Evolutionary conservation across 23 red algal genomes (phyloP), one percentile per base, ranked within the genome.

Genomic region (Gracilariopsis chorda): DNA sequence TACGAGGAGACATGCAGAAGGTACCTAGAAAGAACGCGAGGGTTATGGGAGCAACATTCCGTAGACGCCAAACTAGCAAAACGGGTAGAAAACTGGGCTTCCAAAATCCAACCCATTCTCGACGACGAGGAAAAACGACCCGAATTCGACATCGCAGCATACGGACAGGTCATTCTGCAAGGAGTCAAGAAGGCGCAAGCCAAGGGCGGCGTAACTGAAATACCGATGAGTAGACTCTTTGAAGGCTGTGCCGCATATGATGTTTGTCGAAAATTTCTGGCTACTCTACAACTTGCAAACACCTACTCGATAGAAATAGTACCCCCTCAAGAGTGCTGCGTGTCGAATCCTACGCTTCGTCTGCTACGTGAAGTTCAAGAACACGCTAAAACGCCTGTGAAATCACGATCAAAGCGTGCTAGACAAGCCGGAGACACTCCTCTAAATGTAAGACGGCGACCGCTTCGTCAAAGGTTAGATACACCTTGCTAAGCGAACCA

Each of bases 221-320:
- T 56, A 17, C 4, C 36, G 1, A 74, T 91, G 58, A 81, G 77
- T 43, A 34, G 10, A 21, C 4, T 82, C 23, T 72, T 91, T 41
- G 8, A 27, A 1, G 53, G 45, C 33, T 36, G 48, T 13, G 59
- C 30, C 3, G 32, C 14, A 28, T 91, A 86, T 57, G 91, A 94
- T 37, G 91, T 94, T 9, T 94, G 91, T 47, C 81, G 91, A 10
- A 41, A 80, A 25, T 94, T 94, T 60, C 58, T 94, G 70, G 91
- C 91, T 14, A 86, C 81, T 2, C 81, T 94, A 1, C 91, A 94
- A 77, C 81, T 94, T 4, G 80, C 80, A 57, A 86, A 85, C 77
- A 41, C 36, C 40, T 76, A 72, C 37, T 40, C 56, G 8, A 62
- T 94, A 37, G 82, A 91, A 36, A 91, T 91, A 72, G 34, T 81